These are phyloP conservation scores for Panellus pusillus DNA, from an alignment of 768 basidiomycete species.

Conservation along the genomic window DNA sequence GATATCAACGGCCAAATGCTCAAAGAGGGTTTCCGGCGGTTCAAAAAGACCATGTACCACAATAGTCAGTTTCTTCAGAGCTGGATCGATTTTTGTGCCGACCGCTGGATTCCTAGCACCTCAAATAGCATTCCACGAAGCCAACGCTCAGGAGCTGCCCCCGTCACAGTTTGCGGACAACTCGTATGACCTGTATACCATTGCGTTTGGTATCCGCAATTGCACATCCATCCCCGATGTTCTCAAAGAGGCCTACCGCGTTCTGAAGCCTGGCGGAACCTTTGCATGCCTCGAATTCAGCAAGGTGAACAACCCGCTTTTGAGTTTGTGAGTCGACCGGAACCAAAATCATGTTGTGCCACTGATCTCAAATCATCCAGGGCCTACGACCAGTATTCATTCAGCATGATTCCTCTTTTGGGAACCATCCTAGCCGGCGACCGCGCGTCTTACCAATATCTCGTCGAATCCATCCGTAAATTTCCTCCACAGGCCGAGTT, in stretches of 20 bases:
- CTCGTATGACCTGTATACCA: constrained; percentile 94
- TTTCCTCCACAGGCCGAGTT: constrained; percentile 91
- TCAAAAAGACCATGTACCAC: constrained; percentile 98
- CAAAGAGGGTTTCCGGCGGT: constrained; percentile 83
- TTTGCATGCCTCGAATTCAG: constrained; percentile 98
- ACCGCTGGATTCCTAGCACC: constrained; percentile 54
- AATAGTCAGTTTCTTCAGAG: constrained; percentile 62
- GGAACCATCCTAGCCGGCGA: constrained; percentile 98
- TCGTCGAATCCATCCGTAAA: constrained; percentile 94
- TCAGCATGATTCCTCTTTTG: constrained; percentile 89
- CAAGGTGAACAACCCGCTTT: constrained; percentile 82
- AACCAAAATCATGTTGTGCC: not conserved
- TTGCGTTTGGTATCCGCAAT: constrained; percentile 97
- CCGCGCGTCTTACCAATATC: constrained; percentile 93
- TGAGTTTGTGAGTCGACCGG: constrained; percentile 68
- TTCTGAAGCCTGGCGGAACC: constrained; percentile 93
- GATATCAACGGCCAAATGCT: constrained; percentile 98
- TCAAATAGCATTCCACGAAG: constrained; percentile 89
- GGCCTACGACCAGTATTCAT: constrained; percentile 92
- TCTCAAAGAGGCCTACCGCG: constrained; percentile 85
- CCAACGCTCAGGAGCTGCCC: constrained; percentile 85
- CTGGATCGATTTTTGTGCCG: not conserved
- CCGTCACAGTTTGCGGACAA: constrained; percentile 69
- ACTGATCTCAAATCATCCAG: constrained; percentile 40
- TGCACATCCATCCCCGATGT: constrained; percentile 92